Conservation (phyloP, 495 filamentous ascomycete genomes). For the Baudoinia panamericana region DNA sequence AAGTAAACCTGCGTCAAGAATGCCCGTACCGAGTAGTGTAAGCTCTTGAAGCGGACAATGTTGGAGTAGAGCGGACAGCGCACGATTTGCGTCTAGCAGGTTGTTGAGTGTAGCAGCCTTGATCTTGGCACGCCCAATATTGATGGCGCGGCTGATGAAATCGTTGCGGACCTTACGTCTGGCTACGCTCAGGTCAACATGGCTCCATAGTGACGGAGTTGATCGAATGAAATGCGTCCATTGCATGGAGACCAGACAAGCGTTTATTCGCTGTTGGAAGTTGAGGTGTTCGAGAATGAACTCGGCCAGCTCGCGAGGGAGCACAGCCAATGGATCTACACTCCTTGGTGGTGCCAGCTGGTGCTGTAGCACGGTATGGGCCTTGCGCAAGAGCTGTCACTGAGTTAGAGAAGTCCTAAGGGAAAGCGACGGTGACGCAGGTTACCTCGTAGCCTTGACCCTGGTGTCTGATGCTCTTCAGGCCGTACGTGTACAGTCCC, state of each 20-base stretch:
- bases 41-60: constrained; percentile 8
- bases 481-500: constrained; percentile 48
- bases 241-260: constrained; percentile 40
- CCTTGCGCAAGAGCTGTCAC: constrained; percentile 8
- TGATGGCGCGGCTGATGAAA: constrained; percentile 19
- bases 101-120: constrained; percentile 7
- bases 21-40: constrained; percentile 4
- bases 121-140: constrained; percentile 7
- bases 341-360: constrained; percentile 26
- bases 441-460: constrained; percentile 37
- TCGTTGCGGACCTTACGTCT: constrained; percentile 26
- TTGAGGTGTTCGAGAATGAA: constrained; percentile 25
- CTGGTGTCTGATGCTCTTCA: constrained; percentile 35
- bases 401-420: constrained; percentile 22
- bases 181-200: constrained; percentile 39
- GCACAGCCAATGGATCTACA: constrained; percentile 24
- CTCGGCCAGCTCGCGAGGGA: constrained; percentile 27
- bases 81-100: constrained; percentile 14
- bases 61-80: constrained; percentile 6
- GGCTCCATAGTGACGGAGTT: constrained; percentile 36
- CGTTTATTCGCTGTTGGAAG: constrained; percentile 31
- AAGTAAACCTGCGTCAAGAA: constrained; percentile 5
- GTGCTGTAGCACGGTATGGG: constrained; percentile 33
- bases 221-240: constrained; percentile 39
- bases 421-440: constrained; percentile 11